Evolutionary conservation across 2,329 filamentous ascomycete species (phyloP).

Genomic region (Trichoderma oligosporum): DNA sequence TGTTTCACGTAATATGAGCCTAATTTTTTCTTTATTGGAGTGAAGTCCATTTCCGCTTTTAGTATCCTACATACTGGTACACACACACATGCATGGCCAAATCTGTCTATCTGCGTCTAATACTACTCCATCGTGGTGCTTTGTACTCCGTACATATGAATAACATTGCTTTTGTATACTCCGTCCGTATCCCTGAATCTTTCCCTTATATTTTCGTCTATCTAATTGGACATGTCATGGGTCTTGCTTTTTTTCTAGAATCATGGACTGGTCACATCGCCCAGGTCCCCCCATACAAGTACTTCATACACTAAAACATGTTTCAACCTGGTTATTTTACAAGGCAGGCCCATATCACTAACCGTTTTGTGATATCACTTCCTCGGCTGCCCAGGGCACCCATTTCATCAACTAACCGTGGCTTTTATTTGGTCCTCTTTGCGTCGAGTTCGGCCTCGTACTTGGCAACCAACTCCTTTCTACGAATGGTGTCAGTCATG

Average conservation of each 20-base stretch:
- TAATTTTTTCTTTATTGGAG: not conserved
- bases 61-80: too few relatives aligned
- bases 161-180: slow-evolving; percentile 12
- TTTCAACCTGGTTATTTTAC: slow-evolving; percentile 12
- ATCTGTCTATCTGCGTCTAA: slow-evolving; percentile 15
- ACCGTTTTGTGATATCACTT: not conserved
- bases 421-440: slow-evolving; percentile 50
- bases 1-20: too few relatives aligned
- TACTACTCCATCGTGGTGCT: not conserved
- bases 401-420: not conserved
- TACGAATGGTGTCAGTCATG: slow-evolving; percentile 27
- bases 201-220: not conserved
- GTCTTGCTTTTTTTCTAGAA: not conserved
- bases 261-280: not conserved
- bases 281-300: not conserved
- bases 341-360: not conserved
- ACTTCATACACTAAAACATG: slow-evolving; percentile 7
- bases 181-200: slow-evolving; percentile 12
- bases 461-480: slow-evolving; percentile 57
- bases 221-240: not conserved
- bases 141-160: not conserved
- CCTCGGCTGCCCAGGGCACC: not conserved
- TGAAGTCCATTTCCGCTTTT: not conserved
- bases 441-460: slow-evolving; percentile 56
- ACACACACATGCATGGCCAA: not conserved